Conservation (phyloP, 768 basidiomycete species). For the Boletus sp. region DNA sequence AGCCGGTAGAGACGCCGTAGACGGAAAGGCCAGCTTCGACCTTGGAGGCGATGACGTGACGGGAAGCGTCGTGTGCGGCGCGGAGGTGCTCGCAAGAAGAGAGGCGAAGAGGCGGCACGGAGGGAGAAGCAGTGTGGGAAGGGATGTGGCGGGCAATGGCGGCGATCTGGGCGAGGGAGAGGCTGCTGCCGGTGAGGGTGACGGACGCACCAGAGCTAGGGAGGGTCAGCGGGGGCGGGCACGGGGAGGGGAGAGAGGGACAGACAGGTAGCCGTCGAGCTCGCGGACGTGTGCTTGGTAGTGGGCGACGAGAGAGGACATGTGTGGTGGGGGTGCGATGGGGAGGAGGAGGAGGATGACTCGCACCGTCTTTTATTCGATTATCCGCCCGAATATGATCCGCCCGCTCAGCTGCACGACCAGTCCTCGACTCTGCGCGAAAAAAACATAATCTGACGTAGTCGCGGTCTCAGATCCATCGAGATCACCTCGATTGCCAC, state of each 20-base stretch:
- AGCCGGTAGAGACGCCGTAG: constrained; percentile 83
- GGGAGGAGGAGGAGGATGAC: not conserved
- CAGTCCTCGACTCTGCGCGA: too few species aligned
- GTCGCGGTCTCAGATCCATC: constrained; percentile 3
- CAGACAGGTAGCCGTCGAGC: constrained; percentile 62
- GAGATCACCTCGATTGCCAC: constrained; percentile 5
- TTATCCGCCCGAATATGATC: constrained; percentile 6
- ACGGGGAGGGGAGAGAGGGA: not conserved
- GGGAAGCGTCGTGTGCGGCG: constrained; percentile 57
- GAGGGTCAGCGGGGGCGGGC: not conserved
- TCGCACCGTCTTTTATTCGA: constrained; percentile 6
- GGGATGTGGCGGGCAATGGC: constrained; percentile 60
- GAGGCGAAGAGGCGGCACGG: constrained; percentile 22
- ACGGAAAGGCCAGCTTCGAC: constrained; percentile 65
- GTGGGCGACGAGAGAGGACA: constrained; percentile 42
- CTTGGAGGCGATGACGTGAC: constrained; percentile 62
- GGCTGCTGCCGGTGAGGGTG: constrained; percentile 61
- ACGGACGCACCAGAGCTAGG: constrained; percentile 60
- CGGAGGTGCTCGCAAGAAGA: constrained; percentile 31
- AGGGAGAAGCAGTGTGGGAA: constrained; percentile 40
- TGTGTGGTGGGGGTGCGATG: not conserved
- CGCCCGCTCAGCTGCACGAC: constrained; percentile 10
- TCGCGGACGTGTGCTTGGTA: constrained; percentile 62
- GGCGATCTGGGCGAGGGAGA: constrained; percentile 76
- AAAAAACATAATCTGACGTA: constrained; percentile 21